Base-by-base conservation (phyloP, 805 yeast species). In the Candida broadrunensis region DNA sequence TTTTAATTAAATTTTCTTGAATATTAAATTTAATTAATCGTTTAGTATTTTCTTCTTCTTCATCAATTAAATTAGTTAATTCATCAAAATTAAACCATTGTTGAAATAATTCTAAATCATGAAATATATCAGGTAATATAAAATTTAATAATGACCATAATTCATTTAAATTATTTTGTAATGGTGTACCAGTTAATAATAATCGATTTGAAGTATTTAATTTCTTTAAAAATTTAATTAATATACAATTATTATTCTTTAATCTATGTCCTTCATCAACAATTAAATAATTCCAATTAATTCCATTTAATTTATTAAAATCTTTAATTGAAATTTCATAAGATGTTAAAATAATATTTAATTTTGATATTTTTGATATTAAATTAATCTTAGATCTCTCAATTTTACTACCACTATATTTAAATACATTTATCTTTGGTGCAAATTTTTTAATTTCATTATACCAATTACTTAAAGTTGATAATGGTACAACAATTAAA, bases 191-290 rank as follows among this genome's bases (percentile, higher is more conserved):
- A 0, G 99, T 91, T 12, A 91, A 65, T 20, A 91, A 66, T 35
- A 91, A 67, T 46, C 97, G 69, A 55, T 91, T 91, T 1, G 79
- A 70, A 1, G 85, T 81, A 13, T 75, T 67, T 29, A 88, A 72
- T 47, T 73, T 74, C 53, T 88, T 90, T 49, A 91, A 72, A 45
- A 81, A 81, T 39, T 74, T 74, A 38, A 91, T 83, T 45, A 91
- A 69, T 49, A 80, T 68, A 60, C 96, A 87, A 51, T 90, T 80
- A 47, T 82, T 75, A 58, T 91, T 91, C 55, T 91, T 93, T 50
- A 91, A 69, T 30, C 99, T 70, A 61, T 91, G 99, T 5, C 98
- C 99, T 62, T 91, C 99, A 61, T 91, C 99, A 15, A 91, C 96
- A 37, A 90, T 85, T 39, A 91, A 65, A 56, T 80, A 91, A 45